Evolutionary conservation across 768 basidiomycete species (phyloP), one percentile per base, ranked within the genome.

Genomic region (Coprinopsis strossmayeri): DNA sequence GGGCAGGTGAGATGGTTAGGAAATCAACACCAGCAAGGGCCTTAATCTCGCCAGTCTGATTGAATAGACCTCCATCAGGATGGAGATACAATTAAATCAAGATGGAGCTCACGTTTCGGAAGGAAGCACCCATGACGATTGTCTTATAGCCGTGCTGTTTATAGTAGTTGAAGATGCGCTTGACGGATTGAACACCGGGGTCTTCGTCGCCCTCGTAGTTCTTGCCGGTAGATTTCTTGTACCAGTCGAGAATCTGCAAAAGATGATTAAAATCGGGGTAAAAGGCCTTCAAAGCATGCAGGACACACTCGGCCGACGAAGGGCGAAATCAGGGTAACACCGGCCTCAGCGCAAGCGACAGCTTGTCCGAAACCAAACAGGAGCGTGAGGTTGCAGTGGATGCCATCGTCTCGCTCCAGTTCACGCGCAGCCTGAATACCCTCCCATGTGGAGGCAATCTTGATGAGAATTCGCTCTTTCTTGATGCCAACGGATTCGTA

Each of bases 81-180:
- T n/a, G n/a, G n/a, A n/a, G n/a, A n/a, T n/a, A n/a, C n/a, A n/a
- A n/a, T n/a, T n/a, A n/a, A n/a, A n/a, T n/a, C n/a, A n/a, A n/a
- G 17, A 5, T 20, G 28, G 15, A 2, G 72, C 87, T 50, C 58
- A 93, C 85, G 76, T 97, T 98, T 65, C 96, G 89, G 93, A 99
- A 97, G 26, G 92, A 95, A 51, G 96, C 96, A 64, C 95, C 96
- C 96, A 98, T 97, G 67, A 98, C 95, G 69, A 99, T 97, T 59
- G 96, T 99, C 62, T 93, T 91, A 81, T 99, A 98, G 52, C 80
- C 78, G 71, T 98, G 81, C 66, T 96, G 93, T 79, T 97, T 98
- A 82, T 99, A 99, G 70, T 93, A 98, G 77, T 95, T 90, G 83
- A 86, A 99, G 75, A 99, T 99, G 71, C 79, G 87, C 76, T 90